phyloP scores from a whole-genome alignment of 2,329 filamentous ascomycete species.

The Periconia digitata region DNA sequence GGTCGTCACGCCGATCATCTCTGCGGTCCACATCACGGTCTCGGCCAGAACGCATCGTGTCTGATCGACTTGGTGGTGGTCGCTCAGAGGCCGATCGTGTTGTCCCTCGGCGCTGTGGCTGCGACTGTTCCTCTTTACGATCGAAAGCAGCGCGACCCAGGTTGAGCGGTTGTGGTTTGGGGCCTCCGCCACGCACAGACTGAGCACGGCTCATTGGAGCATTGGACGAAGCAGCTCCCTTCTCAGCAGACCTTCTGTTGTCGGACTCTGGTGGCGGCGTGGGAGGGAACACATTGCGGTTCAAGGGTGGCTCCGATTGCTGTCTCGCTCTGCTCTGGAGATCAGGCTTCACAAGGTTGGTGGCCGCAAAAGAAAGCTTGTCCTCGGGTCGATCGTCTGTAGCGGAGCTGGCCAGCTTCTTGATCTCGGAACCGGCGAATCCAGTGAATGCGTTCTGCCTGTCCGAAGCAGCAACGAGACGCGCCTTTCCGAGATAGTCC shows the following conservation, averaged over 20 bases:
- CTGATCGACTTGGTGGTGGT: constrained; percentile 40
- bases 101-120: constrained; percentile 38
- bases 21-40: constrained; percentile 25
- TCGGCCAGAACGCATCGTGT: constrained; percentile 34
- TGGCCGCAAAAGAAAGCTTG: constrained; percentile 87
- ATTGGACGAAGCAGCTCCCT: constrained; percentile 12
- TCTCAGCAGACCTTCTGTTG: constrained; percentile 46
- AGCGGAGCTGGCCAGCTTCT: constrained; percentile 57
- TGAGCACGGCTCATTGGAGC: constrained; percentile 50
- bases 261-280: constrained; percentile 95
- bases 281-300: constrained; percentile 87
- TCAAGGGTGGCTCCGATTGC: constrained; percentile 79
- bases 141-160: constrained; percentile 53
- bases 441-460: constrained; percentile 78
- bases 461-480: constrained; percentile 85
- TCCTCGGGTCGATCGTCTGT: constrained; percentile 81
- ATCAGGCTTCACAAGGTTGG: constrained; percentile 87
- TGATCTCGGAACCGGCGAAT: constrained; percentile 76
- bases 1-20: constrained; percentile 1
- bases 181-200: constrained; percentile 51
- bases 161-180: constrained; percentile 52
- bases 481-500: constrained; percentile 95
- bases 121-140: constrained; percentile 31
- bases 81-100: constrained; percentile 50
- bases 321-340: constrained; percentile 74